Percentiles rank a stretch among this genome's conserved stretches.
Evolutionary conservation across 257 asterid genomes (phyloP).

Genomic region (Solanum dulcamara): DNA sequence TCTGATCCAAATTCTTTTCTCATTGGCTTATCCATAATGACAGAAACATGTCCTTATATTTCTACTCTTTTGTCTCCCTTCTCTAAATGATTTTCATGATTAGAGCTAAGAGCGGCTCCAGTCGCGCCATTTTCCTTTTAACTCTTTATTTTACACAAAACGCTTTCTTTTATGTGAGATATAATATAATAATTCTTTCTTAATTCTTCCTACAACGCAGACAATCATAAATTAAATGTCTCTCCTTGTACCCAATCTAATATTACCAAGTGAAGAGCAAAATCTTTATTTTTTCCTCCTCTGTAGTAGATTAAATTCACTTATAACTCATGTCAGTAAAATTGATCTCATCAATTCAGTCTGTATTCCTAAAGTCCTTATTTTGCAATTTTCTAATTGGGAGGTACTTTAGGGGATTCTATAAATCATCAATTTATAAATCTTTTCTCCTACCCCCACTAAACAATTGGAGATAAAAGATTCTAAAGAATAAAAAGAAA

Average conservation of each 20-base stretch:
- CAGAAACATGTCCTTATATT: no score
- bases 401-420: background rate
- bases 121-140: no score
- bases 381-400: background rate
- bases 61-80: no score
- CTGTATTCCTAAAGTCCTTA: background rate
- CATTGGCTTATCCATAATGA: no score
- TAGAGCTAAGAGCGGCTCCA: no score
- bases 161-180: no score
- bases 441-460: slow-evolving; percentile 8
- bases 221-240: no score
- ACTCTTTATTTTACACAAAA: no score
- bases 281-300: background rate
- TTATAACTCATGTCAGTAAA: background rate
- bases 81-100: no score
- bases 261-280: background rate
- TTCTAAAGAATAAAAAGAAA: background rate
- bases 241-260: background rate
- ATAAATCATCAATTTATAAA: background rate
- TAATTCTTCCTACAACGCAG: no score
- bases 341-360: background rate
- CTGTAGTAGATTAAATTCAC: background rate
- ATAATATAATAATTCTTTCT: no score
- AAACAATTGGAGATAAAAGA: background rate
- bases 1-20: no score